These are phyloP conservation scores for Ophiosphaerella herpotricha DNA, from an alignment of 2,329 filamentous ascomycete genomes.

Conservation along the genomic window DNA sequence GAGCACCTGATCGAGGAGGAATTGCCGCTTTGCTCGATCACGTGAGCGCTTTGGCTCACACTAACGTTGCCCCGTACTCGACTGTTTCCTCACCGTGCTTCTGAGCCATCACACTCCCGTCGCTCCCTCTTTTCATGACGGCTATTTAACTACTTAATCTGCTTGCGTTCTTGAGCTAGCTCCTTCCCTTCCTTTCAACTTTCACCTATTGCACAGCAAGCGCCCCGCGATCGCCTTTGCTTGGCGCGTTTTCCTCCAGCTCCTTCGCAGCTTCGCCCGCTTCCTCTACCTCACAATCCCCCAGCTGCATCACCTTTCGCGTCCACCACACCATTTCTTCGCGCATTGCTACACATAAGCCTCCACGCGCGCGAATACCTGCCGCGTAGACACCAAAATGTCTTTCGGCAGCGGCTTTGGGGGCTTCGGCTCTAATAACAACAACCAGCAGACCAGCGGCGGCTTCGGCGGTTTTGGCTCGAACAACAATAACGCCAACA, in stretches of 20 bases:
- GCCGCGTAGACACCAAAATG: slow-evolving; percentile 34
- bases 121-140: slow-evolving; percentile 35
- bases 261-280: slow-evolving; percentile 21
- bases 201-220: slow-evolving; percentile 11
- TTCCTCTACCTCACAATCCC: slow-evolving; percentile 21
- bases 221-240: slow-evolving; percentile 28
- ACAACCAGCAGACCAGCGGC: slow-evolving; percentile 32
- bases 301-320: slow-evolving; percentile 21
- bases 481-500: slow-evolving; percentile 35
- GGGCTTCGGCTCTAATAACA: slow-evolving; percentile 52
- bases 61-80: neutral
- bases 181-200: slow-evolving; percentile 23
- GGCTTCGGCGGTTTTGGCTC: slow-evolving; percentile 51
- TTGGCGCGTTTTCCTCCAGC: slow-evolving; percentile 43
- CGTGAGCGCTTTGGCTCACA: slow-evolving; percentile 9
- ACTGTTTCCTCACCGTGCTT: slow-evolving; percentile 16
- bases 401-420: slow-evolving; percentile 57
- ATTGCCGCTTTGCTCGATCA: slow-evolving; percentile 16
- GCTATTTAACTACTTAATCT: slow-evolving; percentile 38
- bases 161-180: slow-evolving; percentile 30
- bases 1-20: slow-evolving; percentile 4
- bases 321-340: slow-evolving; percentile 18
- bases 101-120: slow-evolving; percentile 21
- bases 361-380: slow-evolving; percentile 24
- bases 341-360: slow-evolving; percentile 27